Conservation (phyloP, 169 alveolate genomes). For the Plasmodium inui region DNA sequence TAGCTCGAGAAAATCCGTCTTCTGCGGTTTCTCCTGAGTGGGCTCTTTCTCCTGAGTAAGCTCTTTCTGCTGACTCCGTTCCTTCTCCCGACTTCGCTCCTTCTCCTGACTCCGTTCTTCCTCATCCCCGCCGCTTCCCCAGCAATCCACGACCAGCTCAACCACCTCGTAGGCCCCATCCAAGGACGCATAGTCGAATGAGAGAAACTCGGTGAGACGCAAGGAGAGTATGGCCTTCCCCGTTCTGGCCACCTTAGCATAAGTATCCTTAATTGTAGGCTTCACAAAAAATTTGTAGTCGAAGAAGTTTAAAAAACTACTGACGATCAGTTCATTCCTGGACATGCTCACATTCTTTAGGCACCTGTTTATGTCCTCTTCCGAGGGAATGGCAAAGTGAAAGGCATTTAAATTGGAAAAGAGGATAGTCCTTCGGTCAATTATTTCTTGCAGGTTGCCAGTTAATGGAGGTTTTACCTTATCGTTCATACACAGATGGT, state of each 20-base stretch:
- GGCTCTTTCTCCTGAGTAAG: too few relatives aligned
- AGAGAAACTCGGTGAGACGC: neutral
- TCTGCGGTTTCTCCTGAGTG: too few relatives aligned
- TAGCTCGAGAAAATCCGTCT: conserved; percentile 5
- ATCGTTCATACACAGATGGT: conserved; percentile 43
- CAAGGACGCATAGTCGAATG: conserved; percentile 1
- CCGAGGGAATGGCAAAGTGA: conserved; percentile 47
- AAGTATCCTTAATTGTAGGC: neutral
- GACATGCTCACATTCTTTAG: neutral
- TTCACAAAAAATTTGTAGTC: conserved; percentile 22
- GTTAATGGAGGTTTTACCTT: conserved; percentile 24
- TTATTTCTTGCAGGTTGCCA: conserved; percentile 30
- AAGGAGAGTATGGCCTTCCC: neutral
- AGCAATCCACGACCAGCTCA: neutral
- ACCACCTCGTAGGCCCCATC: neutral
- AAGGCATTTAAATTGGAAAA: conserved; percentile 8
- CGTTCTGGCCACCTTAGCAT: neutral
- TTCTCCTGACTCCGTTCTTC: too few relatives aligned
- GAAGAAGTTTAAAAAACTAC: conserved; percentile 30
- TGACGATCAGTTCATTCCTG: conserved; percentile 23
- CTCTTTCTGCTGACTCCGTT: too few relatives aligned
- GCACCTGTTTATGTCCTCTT: neutral
- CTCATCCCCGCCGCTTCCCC: neutral
- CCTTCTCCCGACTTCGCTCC: too few relatives aligned
- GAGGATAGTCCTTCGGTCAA: conserved; percentile 2